A percentile compares a stretch with the other conserved stretches of the same genome.
Conservation (phyloP, 208 protist species). For the Trypanosoma lewisi region DNA sequence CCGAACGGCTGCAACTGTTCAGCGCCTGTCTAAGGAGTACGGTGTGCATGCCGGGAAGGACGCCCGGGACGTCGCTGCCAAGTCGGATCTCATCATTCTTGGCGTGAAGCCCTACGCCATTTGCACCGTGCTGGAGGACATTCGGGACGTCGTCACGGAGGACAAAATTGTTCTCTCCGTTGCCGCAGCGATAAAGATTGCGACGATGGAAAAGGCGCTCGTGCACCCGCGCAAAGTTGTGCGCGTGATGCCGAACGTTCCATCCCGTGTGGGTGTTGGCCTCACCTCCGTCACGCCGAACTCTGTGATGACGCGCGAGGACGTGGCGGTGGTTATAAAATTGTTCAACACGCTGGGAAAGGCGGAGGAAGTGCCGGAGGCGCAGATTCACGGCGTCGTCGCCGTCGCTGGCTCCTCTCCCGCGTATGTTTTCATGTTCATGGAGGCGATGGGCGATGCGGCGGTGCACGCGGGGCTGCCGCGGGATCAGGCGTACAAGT, state of each 20-base stretch:
- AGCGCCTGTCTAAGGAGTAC: slow-evolving; percentile 47
- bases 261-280: slow-evolving; percentile 70
- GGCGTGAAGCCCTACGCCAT: slow-evolving; percentile 93
- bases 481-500: slow-evolving; percentile 73
- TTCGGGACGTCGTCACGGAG: slow-evolving; percentile 33
- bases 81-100: slow-evolving; percentile 85
- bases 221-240: slow-evolving; percentile 56
- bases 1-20: slow-evolving; percentile 35
- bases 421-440: slow-evolving; percentile 95
- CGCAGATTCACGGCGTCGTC: slow-evolving; percentile 92
- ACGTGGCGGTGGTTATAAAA: slow-evolving; percentile 35
- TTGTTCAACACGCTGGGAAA: slow-evolving; percentile 82
- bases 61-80: slow-evolving; percentile 54
- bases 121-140: slow-evolving; percentile 47
- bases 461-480: slow-evolving; percentile 91
- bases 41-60: slow-evolving; percentile 35
- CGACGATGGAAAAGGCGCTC: slow-evolving; percentile 66
- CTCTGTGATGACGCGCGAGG: slow-evolving; percentile 35
- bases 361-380: slow-evolving; percentile 56
- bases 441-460: slow-evolving; percentile 96
- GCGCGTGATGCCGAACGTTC: slow-evolving; percentile 96
- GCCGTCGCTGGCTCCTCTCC: slow-evolving; percentile 93
- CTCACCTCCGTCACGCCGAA: slow-evolving; percentile 69
- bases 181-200: slow-evolving; percentile 87
- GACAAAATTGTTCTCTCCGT: slow-evolving; percentile 91